These are phyloP conservation scores for Tuber indicum DNA, from an alignment of 495 filamentous ascomycete species.

Conservation along the genomic window DNA sequence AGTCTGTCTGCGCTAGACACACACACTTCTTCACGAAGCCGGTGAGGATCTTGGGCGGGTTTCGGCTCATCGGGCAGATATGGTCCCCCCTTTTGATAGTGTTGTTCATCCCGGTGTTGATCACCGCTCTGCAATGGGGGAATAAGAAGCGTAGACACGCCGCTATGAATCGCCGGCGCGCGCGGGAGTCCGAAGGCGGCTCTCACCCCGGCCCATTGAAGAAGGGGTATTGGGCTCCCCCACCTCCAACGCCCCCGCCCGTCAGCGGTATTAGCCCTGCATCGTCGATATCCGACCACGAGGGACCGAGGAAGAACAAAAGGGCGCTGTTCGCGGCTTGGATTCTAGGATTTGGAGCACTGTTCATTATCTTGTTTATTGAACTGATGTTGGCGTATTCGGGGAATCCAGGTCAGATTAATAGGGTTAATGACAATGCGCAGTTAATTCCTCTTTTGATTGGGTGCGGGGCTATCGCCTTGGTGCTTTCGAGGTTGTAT, in stretches of 20 bases:
- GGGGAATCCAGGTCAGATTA: neutral
- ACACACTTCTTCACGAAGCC: neutral
- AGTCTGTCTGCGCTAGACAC: neutral
- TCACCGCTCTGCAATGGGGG: neutral
- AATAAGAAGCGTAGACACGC: conserved; percentile 2
- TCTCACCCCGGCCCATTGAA: neutral
- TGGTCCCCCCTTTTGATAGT: conserved; percentile 1
- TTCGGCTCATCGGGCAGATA: conserved; percentile 3
- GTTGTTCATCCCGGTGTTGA: neutral
- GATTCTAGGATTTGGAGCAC: neutral
- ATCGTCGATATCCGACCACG: neutral
- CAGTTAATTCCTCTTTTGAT: neutral
- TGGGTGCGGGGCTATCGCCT: neutral
- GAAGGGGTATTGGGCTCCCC: neutral
- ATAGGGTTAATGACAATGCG: neutral
- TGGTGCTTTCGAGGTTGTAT: conserved; percentile 5
- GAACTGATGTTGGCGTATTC: conserved; percentile 2
- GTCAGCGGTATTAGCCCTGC: neutral
- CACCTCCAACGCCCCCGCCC: neutral
- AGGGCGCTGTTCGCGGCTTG: neutral
- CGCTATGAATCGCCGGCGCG: neutral
- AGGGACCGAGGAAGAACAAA: neutral
- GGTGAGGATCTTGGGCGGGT: neutral
- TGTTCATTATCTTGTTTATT: neutral
- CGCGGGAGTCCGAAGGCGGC: neutral